phyloP scores from a whole-genome alignment of 495 filamentous ascomycete genomes.

The Aspergillus diversus region DNA sequence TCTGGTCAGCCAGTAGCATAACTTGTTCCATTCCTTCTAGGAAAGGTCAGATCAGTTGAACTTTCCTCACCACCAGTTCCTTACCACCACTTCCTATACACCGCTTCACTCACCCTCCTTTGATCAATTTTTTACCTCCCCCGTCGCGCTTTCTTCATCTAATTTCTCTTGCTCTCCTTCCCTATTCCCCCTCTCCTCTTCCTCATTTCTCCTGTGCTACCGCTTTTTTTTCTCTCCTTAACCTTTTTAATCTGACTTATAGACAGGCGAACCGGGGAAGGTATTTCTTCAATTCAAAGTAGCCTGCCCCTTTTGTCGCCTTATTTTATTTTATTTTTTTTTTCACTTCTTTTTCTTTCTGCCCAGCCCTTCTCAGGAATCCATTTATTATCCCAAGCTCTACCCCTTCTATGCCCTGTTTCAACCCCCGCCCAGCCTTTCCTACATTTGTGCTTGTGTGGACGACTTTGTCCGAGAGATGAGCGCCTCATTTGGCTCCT shows the following conservation, averaged over 20 bases:
- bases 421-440: constrained; percentile 8
- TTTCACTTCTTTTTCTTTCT: constrained; percentile 7
- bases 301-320: constrained; percentile 7
- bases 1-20: constrained; percentile 28
- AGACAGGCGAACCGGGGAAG: constrained; percentile 5
- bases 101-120: constrained; percentile 28
- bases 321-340: constrained; percentile 6
- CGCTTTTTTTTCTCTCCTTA: not conserved
- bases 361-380: not conserved
- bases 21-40: constrained; percentile 23
- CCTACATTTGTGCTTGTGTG: constrained; percentile 16
- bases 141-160: constrained; percentile 12
- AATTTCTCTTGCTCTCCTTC: constrained; percentile 5
- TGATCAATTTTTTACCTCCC: constrained; percentile 15
- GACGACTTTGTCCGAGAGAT: constrained; percentile 43
- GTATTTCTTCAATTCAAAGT: constrained; percentile 15
- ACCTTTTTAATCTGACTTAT: constrained; percentile 10
- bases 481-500: constrained; percentile 35
- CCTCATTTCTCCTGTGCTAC: constrained; percentile 7
- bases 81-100: constrained; percentile 25
- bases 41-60: constrained; percentile 33
- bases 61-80: constrained; percentile 30
- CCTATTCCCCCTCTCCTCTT: constrained; percentile 7
- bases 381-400: not conserved
- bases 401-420: not conserved